Base-by-base conservation (phyloP, 2,329 filamentous ascomycete genomes). In the Xylariales sp. region DNA sequence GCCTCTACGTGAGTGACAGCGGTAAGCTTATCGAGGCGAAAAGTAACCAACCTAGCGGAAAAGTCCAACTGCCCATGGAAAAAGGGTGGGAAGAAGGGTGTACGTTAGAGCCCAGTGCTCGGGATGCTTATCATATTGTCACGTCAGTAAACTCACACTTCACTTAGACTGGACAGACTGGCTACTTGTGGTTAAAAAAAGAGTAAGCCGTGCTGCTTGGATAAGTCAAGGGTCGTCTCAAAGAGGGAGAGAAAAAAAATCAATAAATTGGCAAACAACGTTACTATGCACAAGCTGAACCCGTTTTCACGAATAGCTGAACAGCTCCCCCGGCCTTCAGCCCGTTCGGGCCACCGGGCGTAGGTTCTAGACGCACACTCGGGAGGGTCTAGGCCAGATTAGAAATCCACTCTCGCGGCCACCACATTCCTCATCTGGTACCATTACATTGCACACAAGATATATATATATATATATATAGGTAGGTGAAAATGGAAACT, bases 291-390 rank as follows among this genome's bases (percentile, higher is more conserved):
- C 54, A 62, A 65, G 62, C 62, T 65, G 62, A 68, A 58, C 14
- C 14, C 18, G 12, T 34, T 30, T 39, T 30, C 10, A 36, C 57
- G 34, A 43, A 46, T 58, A 62, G 59, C 58, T 58, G 64, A 62
- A 57, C 5, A 8, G 58, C 28, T 14, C 43, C 54, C 62, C 66
- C 28, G 41, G 48, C 62, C 49, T 30, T 50, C 62, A 55, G 66
- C 63, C 53, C 36, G 48, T 55, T 68, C 57, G 62, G 4, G 30
- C 14, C 52, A 57, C 52, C 41, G n/a, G 48, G 59, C 30, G 48
- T 39, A 46, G 64, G 62, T 56, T 57, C 65, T 68, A 68, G 65
- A 65, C 36, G 41, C 60, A 34, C 61, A 14, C 53, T 48, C 36
- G 34, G 14, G 10, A 45, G 53, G 48, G 62, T 39, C 46, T 53